Evolutionary conservation across 2,329 filamentous ascomycete genomes (phyloP).

Genomic region (Colletotrichum filicis): DNA sequence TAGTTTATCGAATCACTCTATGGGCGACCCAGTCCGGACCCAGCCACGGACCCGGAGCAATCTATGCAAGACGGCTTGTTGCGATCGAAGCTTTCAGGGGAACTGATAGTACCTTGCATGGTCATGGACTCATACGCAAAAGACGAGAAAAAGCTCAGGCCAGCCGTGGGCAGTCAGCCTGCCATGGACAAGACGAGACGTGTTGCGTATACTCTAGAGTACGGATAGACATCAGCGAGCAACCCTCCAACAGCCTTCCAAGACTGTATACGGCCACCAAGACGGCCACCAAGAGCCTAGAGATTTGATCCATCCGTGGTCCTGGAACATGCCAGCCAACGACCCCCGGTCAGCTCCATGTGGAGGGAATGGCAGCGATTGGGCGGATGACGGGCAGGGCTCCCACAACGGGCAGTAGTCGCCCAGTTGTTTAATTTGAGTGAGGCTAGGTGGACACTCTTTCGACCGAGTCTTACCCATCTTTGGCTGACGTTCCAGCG

Average conservation of each 20-base stretch:
- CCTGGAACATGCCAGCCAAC: constrained; percentile 28
- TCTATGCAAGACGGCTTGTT: constrained; percentile 27
- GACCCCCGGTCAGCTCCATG: background rate
- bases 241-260: constrained; percentile 5
- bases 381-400: constrained; percentile 13
- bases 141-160: constrained; percentile 4
- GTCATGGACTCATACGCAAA: background rate
- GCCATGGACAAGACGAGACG: background rate
- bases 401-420: constrained; percentile 23
- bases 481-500: background rate
- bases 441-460: constrained; percentile 19
- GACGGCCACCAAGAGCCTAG: background rate
- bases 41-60: constrained; percentile 17
- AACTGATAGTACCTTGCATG: background rate
- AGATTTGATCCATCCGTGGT: constrained; percentile 21
- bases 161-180: background rate
- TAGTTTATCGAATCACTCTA: no score
- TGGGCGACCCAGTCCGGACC: constrained; percentile 22
- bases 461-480: constrained; percentile 8
- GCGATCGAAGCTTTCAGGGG: constrained; percentile 28
- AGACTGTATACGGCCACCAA: background rate
- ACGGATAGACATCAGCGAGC: background rate
- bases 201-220: background rate
- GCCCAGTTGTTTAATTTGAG: constrained; percentile 32
- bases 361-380: constrained; percentile 25